Conservation (phyloP, 352 stramenopile genomes). For the Plasmopara halstedii region DNA sequence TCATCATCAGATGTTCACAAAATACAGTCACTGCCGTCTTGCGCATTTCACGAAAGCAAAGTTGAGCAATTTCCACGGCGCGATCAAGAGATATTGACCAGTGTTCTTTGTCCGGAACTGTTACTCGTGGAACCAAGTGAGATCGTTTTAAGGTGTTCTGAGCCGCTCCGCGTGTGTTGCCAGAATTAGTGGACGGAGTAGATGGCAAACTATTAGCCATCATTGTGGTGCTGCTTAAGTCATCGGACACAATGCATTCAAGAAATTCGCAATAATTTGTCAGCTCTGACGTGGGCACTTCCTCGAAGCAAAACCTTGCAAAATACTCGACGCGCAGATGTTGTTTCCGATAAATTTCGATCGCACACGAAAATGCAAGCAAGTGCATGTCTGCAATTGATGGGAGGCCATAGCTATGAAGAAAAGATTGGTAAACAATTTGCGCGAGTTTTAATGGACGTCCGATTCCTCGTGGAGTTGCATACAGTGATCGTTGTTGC, state of each 20-base stretch:
- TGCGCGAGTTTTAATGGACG: conserved; percentile 49
- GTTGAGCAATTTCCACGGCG: conserved; percentile 45
- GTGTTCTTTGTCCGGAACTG: conserved; percentile 57
- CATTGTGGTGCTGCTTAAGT: conserved; percentile 17
- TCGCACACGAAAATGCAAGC: conserved; percentile 58
- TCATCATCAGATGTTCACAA: conserved; percentile 45
- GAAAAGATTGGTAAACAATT: conserved; percentile 76
- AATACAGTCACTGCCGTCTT: conserved; percentile 48
- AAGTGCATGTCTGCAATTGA: conserved; percentile 76
- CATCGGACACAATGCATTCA: conserved; percentile 64
- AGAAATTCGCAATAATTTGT: conserved; percentile 66
- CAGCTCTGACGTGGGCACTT: conserved; percentile 43
- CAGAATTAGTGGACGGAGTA: conserved; percentile 1
- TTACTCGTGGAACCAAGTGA: conserved; percentile 34
- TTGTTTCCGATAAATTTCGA: conserved; percentile 50
- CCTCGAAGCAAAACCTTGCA: conserved; percentile 68
- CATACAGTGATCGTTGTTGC: conserved; percentile 15
- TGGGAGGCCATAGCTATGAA: conserved; percentile 73
- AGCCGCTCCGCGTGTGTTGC: conserved; percentile 4
- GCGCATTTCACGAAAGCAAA: conserved; percentile 72
- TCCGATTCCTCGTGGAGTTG: conserved; percentile 12
- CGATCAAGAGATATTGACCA: conserved; percentile 64
- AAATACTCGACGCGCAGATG: conserved; percentile 73
- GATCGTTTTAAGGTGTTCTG: conserved; percentile 31
- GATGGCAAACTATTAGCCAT: conserved; percentile 5